Base-by-base conservation (phyloP, 148 eudicot genomes). In the Arbutus unedo region DNA sequence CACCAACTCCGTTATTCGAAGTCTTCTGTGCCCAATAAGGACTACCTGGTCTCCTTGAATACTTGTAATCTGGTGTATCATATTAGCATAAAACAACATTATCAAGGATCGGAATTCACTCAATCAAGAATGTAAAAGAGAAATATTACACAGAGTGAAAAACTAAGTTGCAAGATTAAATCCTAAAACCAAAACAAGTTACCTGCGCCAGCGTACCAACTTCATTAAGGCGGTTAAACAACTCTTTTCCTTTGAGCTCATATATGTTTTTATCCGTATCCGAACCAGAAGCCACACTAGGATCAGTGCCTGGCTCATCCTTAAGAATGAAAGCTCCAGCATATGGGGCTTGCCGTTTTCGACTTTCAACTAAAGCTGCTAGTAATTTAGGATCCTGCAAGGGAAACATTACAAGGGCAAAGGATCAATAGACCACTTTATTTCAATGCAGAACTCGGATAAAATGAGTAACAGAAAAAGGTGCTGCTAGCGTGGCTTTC, bases 181-280 rank as follows among this genome's bases (percentile, higher is more conserved):
- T 19, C 5, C 77, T 8, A 82, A 74, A 81, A 14, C 70, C 47
- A 44, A 25, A 4, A 8, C 60, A 60, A 66, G 55, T 55, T 88
- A 96, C 98, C 97, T 93, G 99, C 50, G 96, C 99, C 50, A 97
- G 88, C 57, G 98, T 94, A 76, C 99, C 99, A 87, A 97, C 96
- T 87, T 94, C 92, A 86, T 97, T 94, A 85, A 97, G 93, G 82
- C 98, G 95, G 64, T 90, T 89, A 44, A 93, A 81, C 83, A 97
- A 90, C 18, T 94, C 96, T 87, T 91, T 88, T 81, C 99, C 99
- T 88, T 93, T 96, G 76, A 94, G 93, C 62, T 96, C 94, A 81
- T 89, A 80, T 57, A 92, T 85, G 74, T 84, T 91, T 83, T 95
- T 94, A 74, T 93, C 99, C 21, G 91, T n/a, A 74, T 97, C 96